A percentile compares a stretch with the other conserved stretches of the same genome.
Evolutionary conservation across 768 basidiomycete species (phyloP).

Genomic region (Leccinum longicurvipes): DNA sequence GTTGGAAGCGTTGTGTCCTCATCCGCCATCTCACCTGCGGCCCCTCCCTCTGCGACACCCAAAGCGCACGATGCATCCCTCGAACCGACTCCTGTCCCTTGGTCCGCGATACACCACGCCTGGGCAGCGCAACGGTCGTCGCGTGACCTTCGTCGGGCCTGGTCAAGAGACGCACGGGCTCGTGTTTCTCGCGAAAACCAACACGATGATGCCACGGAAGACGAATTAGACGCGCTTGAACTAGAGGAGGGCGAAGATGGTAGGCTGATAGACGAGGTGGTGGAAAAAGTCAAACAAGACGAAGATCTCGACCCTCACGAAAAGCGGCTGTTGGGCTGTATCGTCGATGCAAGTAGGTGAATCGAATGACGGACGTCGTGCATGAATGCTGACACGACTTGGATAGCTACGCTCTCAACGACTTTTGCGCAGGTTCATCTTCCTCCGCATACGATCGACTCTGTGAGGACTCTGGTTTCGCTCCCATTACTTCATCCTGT

Average conservation of each 20-base stretch:
- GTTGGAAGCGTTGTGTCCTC: slow-evolving; percentile 59
- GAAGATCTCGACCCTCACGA: slow-evolving; percentile 78
- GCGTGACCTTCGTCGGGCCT: slow-evolving; percentile 51
- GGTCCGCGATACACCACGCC: slow-evolving; percentile 62
- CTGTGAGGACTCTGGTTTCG: slow-evolving; percentile 87
- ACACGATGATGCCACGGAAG: slow-evolving; percentile 33
- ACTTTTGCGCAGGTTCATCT: slow-evolving; percentile 88
- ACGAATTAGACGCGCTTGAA: slow-evolving; percentile 27
- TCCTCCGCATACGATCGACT: slow-evolving; percentile 84
- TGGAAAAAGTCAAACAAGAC: slow-evolving; percentile 75
- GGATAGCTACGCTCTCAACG: slow-evolving; percentile 67
- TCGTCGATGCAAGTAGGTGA: slow-evolving; percentile 72
- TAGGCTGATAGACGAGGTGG: slow-evolving; percentile 54
- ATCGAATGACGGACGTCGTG: neutral
- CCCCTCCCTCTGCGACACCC: slow-evolving; percentile 15
- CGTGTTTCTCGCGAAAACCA: slow-evolving; percentile 35
- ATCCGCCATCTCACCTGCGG: slow-evolving; percentile 9
- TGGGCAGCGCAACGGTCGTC: slow-evolving; percentile 58
- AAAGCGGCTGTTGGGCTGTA: slow-evolving; percentile 74
- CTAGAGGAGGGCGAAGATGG: slow-evolving; percentile 33
- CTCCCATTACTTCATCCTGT: slow-evolving; percentile 82
- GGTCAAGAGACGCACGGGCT: slow-evolving; percentile 52
- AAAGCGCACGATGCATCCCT: slow-evolving; percentile 14
- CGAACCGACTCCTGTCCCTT: slow-evolving; percentile 59
- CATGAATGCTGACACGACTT: slow-evolving; percentile 5